Base-by-base conservation (phyloP, 257 asterid species). In the Datura wrightii region DNA sequence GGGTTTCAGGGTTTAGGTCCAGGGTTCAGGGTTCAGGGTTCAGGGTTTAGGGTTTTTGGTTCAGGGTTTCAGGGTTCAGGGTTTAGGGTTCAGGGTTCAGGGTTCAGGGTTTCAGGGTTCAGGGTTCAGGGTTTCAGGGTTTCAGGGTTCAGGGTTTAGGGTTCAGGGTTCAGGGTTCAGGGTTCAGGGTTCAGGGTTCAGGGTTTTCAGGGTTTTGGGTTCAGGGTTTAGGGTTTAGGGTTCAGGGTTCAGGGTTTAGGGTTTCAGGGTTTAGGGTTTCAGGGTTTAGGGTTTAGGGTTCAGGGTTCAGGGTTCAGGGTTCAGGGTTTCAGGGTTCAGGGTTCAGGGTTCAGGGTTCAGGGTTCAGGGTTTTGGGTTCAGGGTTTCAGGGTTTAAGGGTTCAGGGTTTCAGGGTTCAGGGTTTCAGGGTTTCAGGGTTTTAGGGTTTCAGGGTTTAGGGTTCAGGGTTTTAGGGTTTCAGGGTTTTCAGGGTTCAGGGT, bases 381-480 rank as follows among this genome's bases (percentile, higher is more conserved):
- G 76, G 76, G 76, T 67, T 67, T 67, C 3, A 24, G 76, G 76
- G 76, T 13, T 67, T 67, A 10, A 67, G 76, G 76, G 76, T 67
- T 67, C 8, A 67, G 76, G 76, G 76, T 67, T 67, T 67, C n/a
- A 67, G 76, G 76, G 37, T 67, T 67, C 8, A 67, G 37, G 76
- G 76, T 67, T 67, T 67, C n/a, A 67, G 76, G 76, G 76, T 67
- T 67, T 67, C 4, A 2, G 8, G 76, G 36, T 2, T 67, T 7
- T 67, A 67, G 76, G 69, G 83, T 53, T 53, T 79, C 4, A 79
- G 83, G 83, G 82, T 79, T 80, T 80, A 80, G 83, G 83, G 83
- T 55, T 79, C 52, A 79, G 83, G 83, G 83, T 39, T 54, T 79
- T 79, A 79, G 83, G 83, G 83, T 79, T 79, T 79, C n/a, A 79